phyloP scores from a whole-genome alignment of 129 eudicot species.

The Pseudognaphalium luteoalbum region DNA sequence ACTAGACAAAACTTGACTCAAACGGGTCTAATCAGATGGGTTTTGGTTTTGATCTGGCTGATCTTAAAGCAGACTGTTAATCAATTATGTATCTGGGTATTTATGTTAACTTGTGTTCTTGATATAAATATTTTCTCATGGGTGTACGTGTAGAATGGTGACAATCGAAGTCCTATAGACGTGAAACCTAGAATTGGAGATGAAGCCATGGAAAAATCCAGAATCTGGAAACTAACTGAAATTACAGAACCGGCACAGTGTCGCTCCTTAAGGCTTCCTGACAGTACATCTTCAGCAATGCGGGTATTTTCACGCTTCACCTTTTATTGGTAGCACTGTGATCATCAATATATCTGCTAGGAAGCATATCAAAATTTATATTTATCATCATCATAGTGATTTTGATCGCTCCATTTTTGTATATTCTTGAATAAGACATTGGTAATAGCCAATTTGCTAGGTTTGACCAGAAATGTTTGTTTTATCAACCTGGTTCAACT shows the following conservation, averaged over 20 bases:
- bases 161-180: slow-evolving; percentile 59
- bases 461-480: not conserved
- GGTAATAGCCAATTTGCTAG: not conserved
- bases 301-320: slow-evolving; percentile 26
- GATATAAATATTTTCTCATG: not conserved
- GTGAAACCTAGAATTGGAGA: slow-evolving; percentile 64
- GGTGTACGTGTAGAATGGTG: slow-evolving; percentile 58
- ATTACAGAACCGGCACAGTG: slow-evolving; percentile 73
- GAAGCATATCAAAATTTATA: slow-evolving; percentile 8
- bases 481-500: not conserved
- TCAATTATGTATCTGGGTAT: not conserved
- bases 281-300: slow-evolving; percentile 41
- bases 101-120: slow-evolving; percentile 13
- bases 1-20: not conserved
- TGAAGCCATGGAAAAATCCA: slow-evolving; percentile 61
- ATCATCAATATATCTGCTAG: not conserved
- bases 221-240: slow-evolving; percentile 68
- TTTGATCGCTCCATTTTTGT: not conserved
- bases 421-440: slow-evolving; percentile 1
- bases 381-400: slow-evolving; percentile 6
- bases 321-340: not conserved
- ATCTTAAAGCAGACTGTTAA: not conserved
- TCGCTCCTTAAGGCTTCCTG: slow-evolving; percentile 76
- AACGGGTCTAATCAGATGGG: not conserved
- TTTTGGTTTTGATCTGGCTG: not conserved